Evolutionary conservation across 495 filamentous ascomycete species (phyloP).

Genomic region (Neurospora sp.): DNA sequence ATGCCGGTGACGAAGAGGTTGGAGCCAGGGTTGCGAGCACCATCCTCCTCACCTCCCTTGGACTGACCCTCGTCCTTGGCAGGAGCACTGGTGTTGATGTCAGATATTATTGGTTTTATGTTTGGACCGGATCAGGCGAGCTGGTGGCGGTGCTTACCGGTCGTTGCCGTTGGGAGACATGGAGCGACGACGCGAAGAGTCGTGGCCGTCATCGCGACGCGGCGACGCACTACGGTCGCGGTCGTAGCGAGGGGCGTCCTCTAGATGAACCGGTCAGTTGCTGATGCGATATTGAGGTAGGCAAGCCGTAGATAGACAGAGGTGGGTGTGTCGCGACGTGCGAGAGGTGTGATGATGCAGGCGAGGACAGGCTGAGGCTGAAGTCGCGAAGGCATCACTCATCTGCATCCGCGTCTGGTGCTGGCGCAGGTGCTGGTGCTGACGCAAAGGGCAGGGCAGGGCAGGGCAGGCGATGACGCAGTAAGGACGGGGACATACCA

Average conservation of each 20-base stretch:
- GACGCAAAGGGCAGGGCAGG: not conserved
- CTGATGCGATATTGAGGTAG: not conserved
- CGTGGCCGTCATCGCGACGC: constrained; percentile 60
- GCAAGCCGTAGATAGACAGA: not conserved
- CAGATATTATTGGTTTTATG: constrained; percentile 22
- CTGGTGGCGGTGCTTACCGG: constrained; percentile 54
- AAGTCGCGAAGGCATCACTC: not conserved
- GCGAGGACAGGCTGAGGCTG: not conserved
- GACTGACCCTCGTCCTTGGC: constrained; percentile 26
- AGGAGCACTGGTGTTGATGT: constrained; percentile 11
- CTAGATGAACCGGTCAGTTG: constrained; percentile 29
- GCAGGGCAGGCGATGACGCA: not conserved
- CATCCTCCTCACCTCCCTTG: constrained; percentile 59
- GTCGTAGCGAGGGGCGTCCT: constrained; percentile 67
- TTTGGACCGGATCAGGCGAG: constrained; percentile 22
- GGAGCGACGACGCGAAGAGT: constrained; percentile 59
- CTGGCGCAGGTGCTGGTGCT: not conserved
- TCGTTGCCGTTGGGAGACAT: constrained; percentile 58
- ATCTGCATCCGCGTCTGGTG: not conserved
- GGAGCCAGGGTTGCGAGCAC: constrained; percentile 79
- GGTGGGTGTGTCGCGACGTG: not conserved
- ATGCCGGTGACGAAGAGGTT: constrained; percentile 99
- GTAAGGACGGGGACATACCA: constrained; percentile 44
- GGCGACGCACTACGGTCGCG: constrained; percentile 86
- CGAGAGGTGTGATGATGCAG: not conserved